Base-by-base conservation (phyloP, 768 basidiomycete genomes). In the Tephrocybe sp. region DNA sequence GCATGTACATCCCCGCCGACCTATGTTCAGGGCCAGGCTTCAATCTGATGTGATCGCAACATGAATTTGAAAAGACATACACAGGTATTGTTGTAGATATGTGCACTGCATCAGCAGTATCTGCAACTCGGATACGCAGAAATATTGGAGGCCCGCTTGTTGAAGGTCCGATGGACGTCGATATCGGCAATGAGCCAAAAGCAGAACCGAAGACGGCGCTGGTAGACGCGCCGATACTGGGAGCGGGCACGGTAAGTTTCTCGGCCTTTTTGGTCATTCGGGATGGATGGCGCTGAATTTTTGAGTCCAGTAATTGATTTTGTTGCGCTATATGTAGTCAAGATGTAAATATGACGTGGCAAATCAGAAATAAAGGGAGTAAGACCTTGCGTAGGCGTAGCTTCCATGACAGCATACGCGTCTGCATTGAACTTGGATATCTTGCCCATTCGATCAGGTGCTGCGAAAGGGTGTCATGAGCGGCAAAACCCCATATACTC, bases 1-100 rank as follows among this genome's bases (percentile, higher is more conserved):
- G 93, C 82, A 97, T 88, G 65, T 98, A 98, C 86, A 93, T 97
- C 8, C 90, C 92, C 12, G 90, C 84, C 8, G 92, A 84, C 4
- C 87, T 91, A 59, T 33, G n/a, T 6, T 36, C 19, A 27, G 18
- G 4, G 37, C 19, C 37, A 5, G 29, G 23, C 22, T 16, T 33
- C 3, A 37, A 25, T 22, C 11, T 8, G 12, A 19, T 15, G 11
- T 18, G 13, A 19, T 18, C 4, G 3, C 6, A 10, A n/a, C 36
- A 29, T 19, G 30, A 36, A 33, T 2, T 25, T 33, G 22, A 24
- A 8, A 21, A 0, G 25, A 73, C 90, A 47, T 77, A 95, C 91
- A 92, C 93, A 30, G 86, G 86, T 58, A 97, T 91, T 0, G 93
- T 94, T 0, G 92, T 94, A 0, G 83, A 91, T 41, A 92, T 83